Conservation (phyloP, 768 basidiomycete genomes). For the Candolleomyces aberdarensis region DNA sequence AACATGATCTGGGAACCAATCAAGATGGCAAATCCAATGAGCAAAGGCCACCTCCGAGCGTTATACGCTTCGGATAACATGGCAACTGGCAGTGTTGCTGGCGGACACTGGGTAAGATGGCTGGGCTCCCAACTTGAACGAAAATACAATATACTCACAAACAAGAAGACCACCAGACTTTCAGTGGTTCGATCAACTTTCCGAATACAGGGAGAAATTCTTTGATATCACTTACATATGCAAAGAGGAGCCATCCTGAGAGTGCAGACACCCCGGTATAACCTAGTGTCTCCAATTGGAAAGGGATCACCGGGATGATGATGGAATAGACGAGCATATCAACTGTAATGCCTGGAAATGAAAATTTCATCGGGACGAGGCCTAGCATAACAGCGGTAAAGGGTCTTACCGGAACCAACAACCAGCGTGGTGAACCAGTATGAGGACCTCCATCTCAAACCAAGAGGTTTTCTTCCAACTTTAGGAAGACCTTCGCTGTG, state of each 20-base stretch:
- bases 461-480: conserved; percentile 29
- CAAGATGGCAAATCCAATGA: conserved; percentile 48
- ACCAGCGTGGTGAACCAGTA: conserved; percentile 53
- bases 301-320: conserved; percentile 62
- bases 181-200: conserved; percentile 3
- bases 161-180: conserved; percentile 57
- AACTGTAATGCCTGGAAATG: conserved; percentile 22
- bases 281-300: conserved; percentile 50
- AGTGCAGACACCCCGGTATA: conserved; percentile 45
- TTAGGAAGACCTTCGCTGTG: no score
- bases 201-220: neutral
- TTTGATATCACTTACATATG: conserved; percentile 42
- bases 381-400: no score
- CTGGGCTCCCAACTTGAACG: neutral
- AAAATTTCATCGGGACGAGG: neutral
- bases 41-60: conserved; percentile 44
- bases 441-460: conserved; percentile 56
- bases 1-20: conserved; percentile 56
- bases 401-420: conserved; percentile 49
- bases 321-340: conserved; percentile 61
- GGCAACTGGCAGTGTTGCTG: conserved; percentile 58
- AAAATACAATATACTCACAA: conserved; percentile 31
- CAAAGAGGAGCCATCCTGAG: conserved; percentile 60
- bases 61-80: conserved; percentile 50
- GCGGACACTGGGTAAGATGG: neutral